Base-by-base conservation (phyloP, 352 stramenopile genomes). In the Halophytophthora polymorphica region DNA sequence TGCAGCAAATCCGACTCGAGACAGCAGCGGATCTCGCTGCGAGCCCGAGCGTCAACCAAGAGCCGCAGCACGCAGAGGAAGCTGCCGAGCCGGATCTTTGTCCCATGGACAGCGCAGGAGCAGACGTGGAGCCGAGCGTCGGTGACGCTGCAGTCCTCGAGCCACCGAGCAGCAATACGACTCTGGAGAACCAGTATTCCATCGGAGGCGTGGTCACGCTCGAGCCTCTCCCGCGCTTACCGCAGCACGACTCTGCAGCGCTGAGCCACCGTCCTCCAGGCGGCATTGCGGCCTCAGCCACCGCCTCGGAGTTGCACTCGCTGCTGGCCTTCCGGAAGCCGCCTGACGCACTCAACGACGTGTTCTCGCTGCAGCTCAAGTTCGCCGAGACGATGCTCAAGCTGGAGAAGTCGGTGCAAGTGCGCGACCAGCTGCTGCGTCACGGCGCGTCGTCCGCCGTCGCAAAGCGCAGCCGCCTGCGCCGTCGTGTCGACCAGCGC, bases 371-470 rank as follows among this genome's bases (percentile, higher is more conserved):
- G 35, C 75, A 89, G 47, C 44, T 86, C 12, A 75, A 84, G 38
- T 89, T 89, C 23, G 77, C 77, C 0, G 77, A 89, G 64, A 89
- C 75, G 36, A 87, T 89, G 75, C 58, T 74, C 0, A 78, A 82
- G 44, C 57, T 89, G 13, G 77, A 89, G 21, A 76, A 86, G 52
- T 86, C 73, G 0, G 73, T 89, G 17, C 77, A 86, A 44, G 47
- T 69, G 12, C 69, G 77, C 13, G 75, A 89, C 14, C 60, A 79
- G 13, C 46, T 89, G 18, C 58, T 89, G 21, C 53, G 70, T 28
- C 52, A 56, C 37, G 34, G 39, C 2, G 19, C 39, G 22, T 28
- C 21, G 18, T 18, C 45, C 7, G 35, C 46, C n/a, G 34, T 54
- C 18, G 34, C 33, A 7, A 60, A 53, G 12, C 40, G 22, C 11